Evolutionary conservation across 2,329 filamentous ascomycete species (phyloP).

Genomic region (Xylaria sp.): DNA sequence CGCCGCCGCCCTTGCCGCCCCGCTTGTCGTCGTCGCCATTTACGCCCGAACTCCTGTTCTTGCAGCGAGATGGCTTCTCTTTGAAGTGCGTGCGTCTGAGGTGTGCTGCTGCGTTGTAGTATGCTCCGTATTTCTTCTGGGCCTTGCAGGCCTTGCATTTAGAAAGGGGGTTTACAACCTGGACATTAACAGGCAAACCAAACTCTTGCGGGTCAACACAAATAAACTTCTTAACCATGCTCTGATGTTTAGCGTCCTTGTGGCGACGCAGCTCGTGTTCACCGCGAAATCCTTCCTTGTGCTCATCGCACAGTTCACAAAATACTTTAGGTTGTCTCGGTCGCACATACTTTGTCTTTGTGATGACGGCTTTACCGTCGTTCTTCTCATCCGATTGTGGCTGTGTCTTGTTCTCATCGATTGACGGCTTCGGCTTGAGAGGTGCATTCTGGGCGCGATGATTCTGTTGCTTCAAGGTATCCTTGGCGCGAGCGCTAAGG

Average conservation of each 20-base stretch:
- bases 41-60: conserved; percentile 53
- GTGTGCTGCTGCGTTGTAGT: conserved; percentile 96
- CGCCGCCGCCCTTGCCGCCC: conserved; percentile 64
- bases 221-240: conserved; percentile 65
- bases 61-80: conserved; percentile 63
- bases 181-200: conserved; percentile 57
- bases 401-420: conserved; percentile 46
- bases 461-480: conserved; percentile 60
- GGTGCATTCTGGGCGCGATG: conserved; percentile 54
- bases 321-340: conserved; percentile 76
- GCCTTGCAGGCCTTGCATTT: conserved; percentile 86
- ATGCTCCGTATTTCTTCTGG: conserved; percentile 84
- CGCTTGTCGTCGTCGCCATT: conserved; percentile 60
- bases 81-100: conserved; percentile 90
- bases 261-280: conserved; percentile 84
- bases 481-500: conserved; percentile 59
- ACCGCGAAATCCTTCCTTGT: conserved; percentile 83
- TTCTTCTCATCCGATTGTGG: conserved; percentile 48
- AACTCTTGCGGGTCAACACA: conserved; percentile 64
- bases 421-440: conserved; percentile 60
- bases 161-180: conserved; percentile 71
- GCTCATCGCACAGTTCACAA: conserved; percentile 76
- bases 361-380: conserved; percentile 57
- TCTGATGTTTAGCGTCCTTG: conserved; percentile 72
- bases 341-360: conserved; percentile 63